These are phyloP conservation scores for Leptographium lundbergii DNA, from an alignment of 2,329 filamentous ascomycete species.

Conservation along the genomic window DNA sequence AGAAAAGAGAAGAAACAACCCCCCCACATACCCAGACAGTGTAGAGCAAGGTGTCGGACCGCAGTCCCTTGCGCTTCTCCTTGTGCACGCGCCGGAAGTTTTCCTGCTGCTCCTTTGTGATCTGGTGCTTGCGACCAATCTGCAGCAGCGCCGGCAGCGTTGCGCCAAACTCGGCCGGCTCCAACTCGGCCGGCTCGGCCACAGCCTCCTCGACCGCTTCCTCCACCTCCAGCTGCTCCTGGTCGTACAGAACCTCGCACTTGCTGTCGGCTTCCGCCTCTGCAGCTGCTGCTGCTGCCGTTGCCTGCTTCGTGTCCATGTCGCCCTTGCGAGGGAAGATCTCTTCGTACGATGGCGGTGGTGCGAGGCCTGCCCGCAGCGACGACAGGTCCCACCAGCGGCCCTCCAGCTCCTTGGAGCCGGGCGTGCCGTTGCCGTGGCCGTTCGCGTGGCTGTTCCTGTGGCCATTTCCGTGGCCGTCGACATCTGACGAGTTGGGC, in stretches of 20 bases:
- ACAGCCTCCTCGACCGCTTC: slow-evolving; percentile 24
- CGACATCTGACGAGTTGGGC: slow-evolving; percentile 32
- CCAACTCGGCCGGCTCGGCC: too few species aligned
- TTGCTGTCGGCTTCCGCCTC: slow-evolving; percentile 15
- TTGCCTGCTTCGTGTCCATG: slow-evolving; percentile 42
- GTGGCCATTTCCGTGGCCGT: slow-evolving; percentile 17
- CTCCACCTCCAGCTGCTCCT: background rate
- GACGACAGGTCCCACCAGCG: slow-evolving; percentile 54
- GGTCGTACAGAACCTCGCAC: slow-evolving; percentile 39
- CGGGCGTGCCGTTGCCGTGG: slow-evolving; percentile 20
- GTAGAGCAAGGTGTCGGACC: slow-evolving; percentile 53
- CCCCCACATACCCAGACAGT: slow-evolving; percentile 48
- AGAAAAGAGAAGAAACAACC: background rate
- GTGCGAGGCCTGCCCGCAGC: slow-evolving; percentile 31
- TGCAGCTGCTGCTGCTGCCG: slow-evolving; percentile 12
- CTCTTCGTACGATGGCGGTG: slow-evolving; percentile 68
- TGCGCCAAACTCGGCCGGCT: background rate
- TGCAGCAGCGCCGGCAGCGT: slow-evolving; percentile 33
- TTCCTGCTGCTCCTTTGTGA: slow-evolving; percentile 53
- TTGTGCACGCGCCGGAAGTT: slow-evolving; percentile 48
- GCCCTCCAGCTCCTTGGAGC: slow-evolving; percentile 34
- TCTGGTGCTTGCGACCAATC: slow-evolving; percentile 49
- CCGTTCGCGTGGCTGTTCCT: slow-evolving; percentile 23
- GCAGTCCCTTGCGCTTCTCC: slow-evolving; percentile 48
- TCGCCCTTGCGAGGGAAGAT: slow-evolving; percentile 39